Evolutionary conservation across 2,329 filamentous ascomycete genomes (phyloP).

Genomic region (Lecanosticta acicola): DNA sequence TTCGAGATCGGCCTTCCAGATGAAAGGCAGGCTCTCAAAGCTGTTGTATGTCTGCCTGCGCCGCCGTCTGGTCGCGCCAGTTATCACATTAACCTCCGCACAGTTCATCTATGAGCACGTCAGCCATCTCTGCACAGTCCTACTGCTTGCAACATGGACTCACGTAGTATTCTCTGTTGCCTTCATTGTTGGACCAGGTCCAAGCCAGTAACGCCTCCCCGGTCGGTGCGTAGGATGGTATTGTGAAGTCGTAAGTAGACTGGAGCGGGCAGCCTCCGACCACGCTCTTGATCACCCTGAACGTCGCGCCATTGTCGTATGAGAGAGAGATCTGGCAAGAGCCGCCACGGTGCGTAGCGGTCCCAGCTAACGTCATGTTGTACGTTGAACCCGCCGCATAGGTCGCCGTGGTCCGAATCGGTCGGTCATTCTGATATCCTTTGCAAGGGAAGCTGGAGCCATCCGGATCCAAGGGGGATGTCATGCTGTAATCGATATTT

Average conservation of each 20-base stretch:
- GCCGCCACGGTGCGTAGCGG: conserved; percentile 53
- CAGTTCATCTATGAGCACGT: conserved; percentile 11
- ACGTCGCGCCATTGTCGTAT: conserved; percentile 64
- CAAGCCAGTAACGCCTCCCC: conserved; percentile 63
- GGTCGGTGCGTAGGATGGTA: conserved; percentile 59
- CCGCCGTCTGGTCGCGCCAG: conserved; percentile 18
- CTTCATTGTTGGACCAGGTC: conserved; percentile 49
- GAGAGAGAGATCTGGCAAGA: conserved; percentile 72
- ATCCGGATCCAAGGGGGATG: conserved; percentile 55
- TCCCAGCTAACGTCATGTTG: conserved; percentile 59
- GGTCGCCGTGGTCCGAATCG: conserved; percentile 52
- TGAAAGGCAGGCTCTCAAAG: conserved; percentile 35
- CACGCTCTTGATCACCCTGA: conserved; percentile 62
- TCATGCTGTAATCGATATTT: conserved; percentile 64
- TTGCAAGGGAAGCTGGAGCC: conserved; percentile 73
- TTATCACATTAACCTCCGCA: conserved; percentile 44
- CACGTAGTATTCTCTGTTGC: conserved; percentile 83
- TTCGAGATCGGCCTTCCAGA: conserved; percentile 42
- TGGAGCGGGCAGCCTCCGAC: conserved; percentile 52
- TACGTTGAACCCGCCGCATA: conserved; percentile 59
- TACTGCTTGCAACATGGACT: conserved; percentile 39
- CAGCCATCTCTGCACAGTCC: background rate
- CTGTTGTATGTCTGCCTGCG: conserved; percentile 16
- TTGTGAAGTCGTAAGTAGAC: conserved; percentile 57
- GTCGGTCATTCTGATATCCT: conserved; percentile 51